These are phyloP conservation scores for Ganoderma boninense DNA, from an alignment of 1,284 basidiomycete genomes.

Conservation along the genomic window DNA sequence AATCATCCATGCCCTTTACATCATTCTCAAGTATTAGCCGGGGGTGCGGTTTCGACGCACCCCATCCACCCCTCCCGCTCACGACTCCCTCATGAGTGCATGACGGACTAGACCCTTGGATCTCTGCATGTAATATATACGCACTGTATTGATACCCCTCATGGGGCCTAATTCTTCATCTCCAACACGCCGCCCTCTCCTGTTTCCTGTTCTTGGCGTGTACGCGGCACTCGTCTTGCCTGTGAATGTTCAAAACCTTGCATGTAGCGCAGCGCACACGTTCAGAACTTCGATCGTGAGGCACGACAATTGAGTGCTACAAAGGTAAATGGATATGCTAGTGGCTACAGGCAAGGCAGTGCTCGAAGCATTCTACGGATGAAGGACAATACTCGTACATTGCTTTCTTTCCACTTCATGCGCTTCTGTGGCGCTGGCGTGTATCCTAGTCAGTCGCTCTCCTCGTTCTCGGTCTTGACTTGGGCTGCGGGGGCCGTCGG, in stretches of 20 bases:
- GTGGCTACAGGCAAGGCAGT: constrained; percentile 5
- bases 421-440: neutral
- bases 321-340: neutral
- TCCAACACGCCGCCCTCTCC: neutral
- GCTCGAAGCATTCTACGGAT: constrained; percentile 13
- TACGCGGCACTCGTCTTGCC: neutral
- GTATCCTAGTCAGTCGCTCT: constrained; percentile 14
- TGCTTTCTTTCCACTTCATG: constrained; percentile 8
- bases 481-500: constrained; percentile 32
- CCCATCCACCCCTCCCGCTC: constrained; percentile 18
- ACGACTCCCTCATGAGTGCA: constrained; percentile 21
- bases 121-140: constrained; percentile 20
- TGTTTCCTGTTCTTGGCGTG: neutral
- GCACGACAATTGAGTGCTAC: neutral
- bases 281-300: neutral
- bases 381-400: constrained; percentile 12
- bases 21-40: constrained; percentile 67
- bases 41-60: constrained; percentile 1
- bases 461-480: constrained; percentile 22
- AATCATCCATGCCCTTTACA: constrained; percentile 80
- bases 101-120: constrained; percentile 21
- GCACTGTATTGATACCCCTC: constrained; percentile 27
- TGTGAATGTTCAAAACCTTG: neutral
- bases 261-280: neutral
- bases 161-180: neutral